phyloP scores from a whole-genome alignment of 306 rosid genomes.

The Coriaria nepalensis region DNA sequence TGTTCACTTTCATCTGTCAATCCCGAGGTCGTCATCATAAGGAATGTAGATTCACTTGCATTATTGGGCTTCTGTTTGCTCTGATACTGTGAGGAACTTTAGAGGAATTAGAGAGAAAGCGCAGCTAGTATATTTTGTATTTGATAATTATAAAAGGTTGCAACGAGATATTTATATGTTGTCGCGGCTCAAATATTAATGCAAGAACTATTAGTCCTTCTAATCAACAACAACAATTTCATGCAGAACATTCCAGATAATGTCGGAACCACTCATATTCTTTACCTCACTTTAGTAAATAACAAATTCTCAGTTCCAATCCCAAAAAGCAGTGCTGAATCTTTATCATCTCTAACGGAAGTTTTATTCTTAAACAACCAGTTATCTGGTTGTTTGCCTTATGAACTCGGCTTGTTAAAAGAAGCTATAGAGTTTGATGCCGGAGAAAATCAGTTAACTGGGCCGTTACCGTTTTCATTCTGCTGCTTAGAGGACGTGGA shows the following conservation, averaged over 20 bases:
- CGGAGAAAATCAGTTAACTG: constrained; percentile 54
- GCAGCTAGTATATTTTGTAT: too few species aligned
- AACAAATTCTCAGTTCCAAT: constrained; percentile 70
- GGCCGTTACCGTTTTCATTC: constrained; percentile 63
- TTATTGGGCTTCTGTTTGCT: too few species aligned
- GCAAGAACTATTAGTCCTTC: constrained; percentile 52
- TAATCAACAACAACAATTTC: constrained; percentile 74
- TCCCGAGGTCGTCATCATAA: too few species aligned
- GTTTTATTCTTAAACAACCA: constrained; percentile 52
- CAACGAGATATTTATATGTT: too few species aligned
- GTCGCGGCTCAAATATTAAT: constrained; percentile 52
- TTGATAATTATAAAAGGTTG: too few species aligned
- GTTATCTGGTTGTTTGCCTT: constrained; percentile 68
- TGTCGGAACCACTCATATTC: constrained; percentile 43
- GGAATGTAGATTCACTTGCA: too few species aligned
- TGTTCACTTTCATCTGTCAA: too few species aligned
- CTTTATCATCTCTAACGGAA: constrained; percentile 41
- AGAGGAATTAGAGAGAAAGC: too few species aligned
- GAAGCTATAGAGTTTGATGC: constrained; percentile 54
- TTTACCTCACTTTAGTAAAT: constrained; percentile 60
- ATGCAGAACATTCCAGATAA: constrained; percentile 44
- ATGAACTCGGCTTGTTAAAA: constrained; percentile 51
- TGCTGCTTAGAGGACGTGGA: constrained; percentile 52
- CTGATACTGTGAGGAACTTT: too few species aligned
- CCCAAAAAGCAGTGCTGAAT: constrained; percentile 43